phyloP scores from a whole-genome alignment of 2,329 filamentous ascomycete genomes.

The Phyllosticta ampelicida region DNA sequence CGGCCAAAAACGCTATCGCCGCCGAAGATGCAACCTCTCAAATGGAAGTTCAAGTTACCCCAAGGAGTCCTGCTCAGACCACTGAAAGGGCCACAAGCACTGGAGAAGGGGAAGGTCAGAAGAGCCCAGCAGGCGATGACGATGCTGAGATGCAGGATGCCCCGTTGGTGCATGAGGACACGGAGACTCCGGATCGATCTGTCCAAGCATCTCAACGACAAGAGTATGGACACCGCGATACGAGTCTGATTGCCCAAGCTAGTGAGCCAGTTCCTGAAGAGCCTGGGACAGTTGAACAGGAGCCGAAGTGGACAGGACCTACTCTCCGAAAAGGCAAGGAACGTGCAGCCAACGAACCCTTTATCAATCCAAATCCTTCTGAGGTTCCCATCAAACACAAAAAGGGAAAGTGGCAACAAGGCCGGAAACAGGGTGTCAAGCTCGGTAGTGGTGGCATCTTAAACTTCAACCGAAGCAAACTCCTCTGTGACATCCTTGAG shows the following conservation, averaged over 20 bases:
- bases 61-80: too few species aligned
- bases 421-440: slow-evolving; percentile 16
- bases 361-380: background rate
- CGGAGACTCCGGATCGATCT: background rate
- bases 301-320: background rate
- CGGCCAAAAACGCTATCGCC: too few species aligned
- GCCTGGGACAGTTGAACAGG: background rate
- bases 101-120: background rate
- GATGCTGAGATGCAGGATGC: background rate
- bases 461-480: slow-evolving; percentile 33
- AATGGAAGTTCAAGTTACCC: too few species aligned
- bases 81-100: too few species aligned
- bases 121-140: background rate
- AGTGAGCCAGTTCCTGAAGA: background rate
- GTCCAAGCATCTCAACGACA: background rate
- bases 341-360: background rate
- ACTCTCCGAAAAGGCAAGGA: background rate
- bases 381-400: background rate
- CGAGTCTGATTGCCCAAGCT: background rate
- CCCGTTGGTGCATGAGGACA: background rate
- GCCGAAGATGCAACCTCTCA: too few species aligned
- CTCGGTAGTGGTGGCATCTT: slow-evolving; percentile 33
- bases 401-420: slow-evolving; percentile 6
- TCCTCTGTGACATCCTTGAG: slow-evolving; percentile 45
- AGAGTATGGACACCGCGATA: background rate